These are phyloP conservation scores for Thalassiosira profunda DNA, from an alignment of 108 stramenopile species.

Conservation along the genomic window DNA sequence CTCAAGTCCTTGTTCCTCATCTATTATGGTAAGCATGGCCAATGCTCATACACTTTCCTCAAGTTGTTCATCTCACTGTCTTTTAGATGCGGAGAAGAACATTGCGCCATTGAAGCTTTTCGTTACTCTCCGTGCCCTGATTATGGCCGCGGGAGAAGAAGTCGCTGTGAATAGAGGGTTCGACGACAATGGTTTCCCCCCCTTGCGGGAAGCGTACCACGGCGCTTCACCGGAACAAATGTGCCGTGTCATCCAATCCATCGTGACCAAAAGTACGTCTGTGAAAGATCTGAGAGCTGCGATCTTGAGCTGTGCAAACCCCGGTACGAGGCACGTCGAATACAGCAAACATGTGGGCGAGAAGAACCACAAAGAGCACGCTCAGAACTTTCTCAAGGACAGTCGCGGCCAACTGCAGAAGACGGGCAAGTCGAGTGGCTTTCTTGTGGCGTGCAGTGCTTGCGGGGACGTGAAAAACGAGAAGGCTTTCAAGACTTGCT, in stretches of 20 bases:
- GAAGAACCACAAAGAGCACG: too few species aligned
- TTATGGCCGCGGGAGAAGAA: background rate
- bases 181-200: background rate
- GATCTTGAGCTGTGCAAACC: constrained; percentile 1
- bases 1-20: too few species aligned
- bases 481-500: constrained; percentile 6
- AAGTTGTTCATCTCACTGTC: too few species aligned
- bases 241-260: background rate
- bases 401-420: too few species aligned
- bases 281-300: constrained; percentile 5
- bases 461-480: background rate
- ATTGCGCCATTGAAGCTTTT: too few species aligned
- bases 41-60: too few species aligned
- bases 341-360: too few species aligned
- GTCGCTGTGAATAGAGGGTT: too few species aligned
- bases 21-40: too few species aligned
- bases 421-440: background rate
- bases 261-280: background rate
- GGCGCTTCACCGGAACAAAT: background rate
- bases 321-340: background rate
- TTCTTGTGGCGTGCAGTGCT: background rate
- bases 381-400: too few species aligned
- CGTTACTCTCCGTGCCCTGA: background rate
- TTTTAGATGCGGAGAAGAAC: too few species aligned
- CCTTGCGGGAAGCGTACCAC: background rate